Base-by-base conservation (phyloP, 129 eudicot genomes). In the Scalesia atractyloides region DNA sequence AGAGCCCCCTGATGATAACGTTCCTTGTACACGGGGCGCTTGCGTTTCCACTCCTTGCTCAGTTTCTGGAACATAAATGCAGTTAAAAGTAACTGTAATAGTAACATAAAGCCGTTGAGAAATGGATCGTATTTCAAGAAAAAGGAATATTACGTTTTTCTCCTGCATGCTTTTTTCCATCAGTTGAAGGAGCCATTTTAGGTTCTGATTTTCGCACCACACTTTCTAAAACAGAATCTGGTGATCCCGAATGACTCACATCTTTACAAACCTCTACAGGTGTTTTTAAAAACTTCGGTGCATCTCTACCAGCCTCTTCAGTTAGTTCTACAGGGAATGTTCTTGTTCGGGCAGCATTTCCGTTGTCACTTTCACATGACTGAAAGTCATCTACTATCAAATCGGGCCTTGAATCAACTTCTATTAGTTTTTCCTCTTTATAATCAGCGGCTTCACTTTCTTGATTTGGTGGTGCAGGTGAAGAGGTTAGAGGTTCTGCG, bases 391-490 rank as follows among this genome's bases (percentile, higher is more conserved):
- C 81, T 50, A 82, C 79, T 37, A 78, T 78, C 70, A 84, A 83
- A 69, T 76, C 85, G 2, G 92, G 86, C 58, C 82, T 70, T 0
- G 72, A 76, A 19, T 72, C 86, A 76, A 79, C 79, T 75, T 85
- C 88, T 24, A 85, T 47, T 26, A 85, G 54, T 51, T 81, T 85
- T 75, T 90, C 96, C 79, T 77, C 93, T 68, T 87, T 87, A 56
- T 89, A 85, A 80, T 86, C 94, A 26, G 65, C 9, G 79, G 73
- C 83, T 26, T 77, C 60, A 12, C 76, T 76, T 77, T 78, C 84
- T 24, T 73, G 72, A 19, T 82, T 85, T 2, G 70, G 67, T 5
- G 69, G 47, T 14, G 78, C 59, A 0, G 84, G 78, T 20, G 70
- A 70, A 53, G 82, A 70, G 19, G 72, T 71, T 64, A 79, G 15